These are phyloP conservation scores for Thraustochytrium sp. DNA, from an alignment of 352 stramenopile species.

Conservation along the genomic window DNA sequence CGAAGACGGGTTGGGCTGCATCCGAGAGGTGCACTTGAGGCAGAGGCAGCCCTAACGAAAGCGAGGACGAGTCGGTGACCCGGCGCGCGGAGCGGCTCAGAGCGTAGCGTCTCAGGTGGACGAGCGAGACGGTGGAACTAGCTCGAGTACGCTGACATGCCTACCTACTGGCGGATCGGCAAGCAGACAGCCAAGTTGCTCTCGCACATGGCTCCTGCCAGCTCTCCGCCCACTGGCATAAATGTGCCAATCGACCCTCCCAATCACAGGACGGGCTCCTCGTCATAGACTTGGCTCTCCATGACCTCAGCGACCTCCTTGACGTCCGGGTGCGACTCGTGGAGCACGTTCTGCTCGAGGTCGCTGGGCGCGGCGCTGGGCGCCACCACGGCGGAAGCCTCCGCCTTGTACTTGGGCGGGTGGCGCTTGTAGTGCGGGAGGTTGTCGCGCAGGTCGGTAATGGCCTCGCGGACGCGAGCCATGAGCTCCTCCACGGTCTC, in stretches of 20 bases:
- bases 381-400: neutral
- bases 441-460: slow-evolving; percentile 5
- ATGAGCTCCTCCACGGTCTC: slow-evolving; percentile 11
- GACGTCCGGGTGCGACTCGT: too few relatives aligned
- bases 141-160: too few relatives aligned
- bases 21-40: too few relatives aligned
- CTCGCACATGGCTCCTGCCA: neutral
- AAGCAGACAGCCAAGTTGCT: neutral
- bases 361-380: neutral
- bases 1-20: too few relatives aligned
- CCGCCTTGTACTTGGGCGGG: neutral
- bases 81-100: too few relatives aligned
- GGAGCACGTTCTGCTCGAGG: too few relatives aligned
- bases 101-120: too few relatives aligned
- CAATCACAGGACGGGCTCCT: too few relatives aligned
- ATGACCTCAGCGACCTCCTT: neutral
- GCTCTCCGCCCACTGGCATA: neutral
- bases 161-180: neutral
- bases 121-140: too few relatives aligned
- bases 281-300: neutral
- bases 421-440: slow-evolving; percentile 2
- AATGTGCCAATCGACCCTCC: neutral
- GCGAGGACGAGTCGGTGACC: too few relatives aligned
- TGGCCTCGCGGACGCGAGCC: neutral
- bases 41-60: too few relatives aligned